A percentile compares a stretch with the other conserved stretches of the same genome.
Evolutionary conservation across 176 grass and related monocot genomes (phyloP).

Genomic region (Avena insularis): DNA sequence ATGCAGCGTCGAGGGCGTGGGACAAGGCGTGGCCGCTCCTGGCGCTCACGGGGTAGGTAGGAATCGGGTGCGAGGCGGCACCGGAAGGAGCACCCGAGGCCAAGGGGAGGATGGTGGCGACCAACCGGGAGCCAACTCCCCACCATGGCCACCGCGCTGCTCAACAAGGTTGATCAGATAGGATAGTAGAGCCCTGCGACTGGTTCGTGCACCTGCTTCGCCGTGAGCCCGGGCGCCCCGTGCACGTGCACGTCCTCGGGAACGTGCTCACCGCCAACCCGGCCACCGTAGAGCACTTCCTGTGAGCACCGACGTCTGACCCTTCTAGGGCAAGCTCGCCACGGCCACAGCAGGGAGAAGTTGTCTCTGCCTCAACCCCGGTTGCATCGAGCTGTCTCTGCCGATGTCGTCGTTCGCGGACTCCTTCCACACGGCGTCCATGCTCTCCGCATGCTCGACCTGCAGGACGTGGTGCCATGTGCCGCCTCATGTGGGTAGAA

Average conservation of each 20-base stretch:
- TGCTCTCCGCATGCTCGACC: slow-evolving; percentile 55
- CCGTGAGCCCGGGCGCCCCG: slow-evolving; percentile 62
- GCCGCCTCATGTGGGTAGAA: too few relatives aligned
- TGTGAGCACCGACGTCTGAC: slow-evolving; percentile 68
- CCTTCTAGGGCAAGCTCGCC: slow-evolving; percentile 79
- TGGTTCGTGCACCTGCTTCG: slow-evolving; percentile 88
- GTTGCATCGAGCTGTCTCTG: slow-evolving; percentile 61
- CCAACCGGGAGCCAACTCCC: too few relatives aligned
- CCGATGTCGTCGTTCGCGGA: slow-evolving; percentile 65
- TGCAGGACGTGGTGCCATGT: too few relatives aligned
- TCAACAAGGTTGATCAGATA: too few relatives aligned
- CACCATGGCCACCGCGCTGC: too few relatives aligned
- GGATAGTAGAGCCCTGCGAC: slow-evolving; percentile 42
- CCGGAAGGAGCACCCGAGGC: too few relatives aligned
- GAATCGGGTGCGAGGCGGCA: too few relatives aligned
- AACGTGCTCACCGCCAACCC: slow-evolving; percentile 79
- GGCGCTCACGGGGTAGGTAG: too few relatives aligned
- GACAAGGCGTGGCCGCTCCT: too few relatives aligned
- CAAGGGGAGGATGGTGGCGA: too few relatives aligned
- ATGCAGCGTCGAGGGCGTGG: too few relatives aligned
- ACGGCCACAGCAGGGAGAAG: slow-evolving; percentile 23
- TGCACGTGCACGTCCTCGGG: slow-evolving; percentile 79
- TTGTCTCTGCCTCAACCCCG: slow-evolving; percentile 68
- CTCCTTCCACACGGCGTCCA: slow-evolving; percentile 75
- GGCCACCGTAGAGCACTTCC: slow-evolving; percentile 70